Evolutionary conservation across 495 filamentous ascomycete species (phyloP).

Genomic region (Penicillium arizonense): DNA sequence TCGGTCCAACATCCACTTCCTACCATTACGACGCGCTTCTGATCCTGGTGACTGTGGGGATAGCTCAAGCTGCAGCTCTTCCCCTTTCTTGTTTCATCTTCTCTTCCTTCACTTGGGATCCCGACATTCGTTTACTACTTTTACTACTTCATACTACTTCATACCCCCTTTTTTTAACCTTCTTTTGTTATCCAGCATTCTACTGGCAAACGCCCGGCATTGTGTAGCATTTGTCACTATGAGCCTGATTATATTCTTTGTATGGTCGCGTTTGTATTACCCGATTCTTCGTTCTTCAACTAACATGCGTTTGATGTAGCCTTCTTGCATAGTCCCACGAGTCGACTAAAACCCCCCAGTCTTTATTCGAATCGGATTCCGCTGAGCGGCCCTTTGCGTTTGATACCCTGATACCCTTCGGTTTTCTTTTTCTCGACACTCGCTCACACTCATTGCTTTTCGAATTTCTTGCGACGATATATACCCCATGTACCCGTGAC

Average conservation of each 20-base stretch:
- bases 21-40: not conserved
- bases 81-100: not conserved
- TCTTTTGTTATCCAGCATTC: not conserved
- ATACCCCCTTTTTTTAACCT: not conserved
- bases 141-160: too few relatives aligned
- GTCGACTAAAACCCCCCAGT: constrained; percentile 19
- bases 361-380: constrained; percentile 18
- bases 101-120: not conserved
- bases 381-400: constrained; percentile 14
- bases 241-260: constrained; percentile 13
- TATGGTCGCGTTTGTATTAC: constrained; percentile 14
- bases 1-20: not conserved
- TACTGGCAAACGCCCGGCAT: constrained; percentile 16
- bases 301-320: constrained; percentile 21
- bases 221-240: constrained; percentile 15
- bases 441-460: constrained; percentile 1
- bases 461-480: constrained; percentile 13
- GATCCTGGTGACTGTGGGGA: not conserved
- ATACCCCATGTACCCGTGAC: constrained; percentile 20
- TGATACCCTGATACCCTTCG: constrained; percentile 11
- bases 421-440: constrained; percentile 16
- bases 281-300: constrained; percentile 1
- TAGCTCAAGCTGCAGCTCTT: constrained; percentile 5
- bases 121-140: constrained; percentile 1
- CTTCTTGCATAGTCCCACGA: constrained; percentile 11